phyloP scores from a whole-genome alignment of 139 green algal species.

The Parachlorella kessleri region DNA sequence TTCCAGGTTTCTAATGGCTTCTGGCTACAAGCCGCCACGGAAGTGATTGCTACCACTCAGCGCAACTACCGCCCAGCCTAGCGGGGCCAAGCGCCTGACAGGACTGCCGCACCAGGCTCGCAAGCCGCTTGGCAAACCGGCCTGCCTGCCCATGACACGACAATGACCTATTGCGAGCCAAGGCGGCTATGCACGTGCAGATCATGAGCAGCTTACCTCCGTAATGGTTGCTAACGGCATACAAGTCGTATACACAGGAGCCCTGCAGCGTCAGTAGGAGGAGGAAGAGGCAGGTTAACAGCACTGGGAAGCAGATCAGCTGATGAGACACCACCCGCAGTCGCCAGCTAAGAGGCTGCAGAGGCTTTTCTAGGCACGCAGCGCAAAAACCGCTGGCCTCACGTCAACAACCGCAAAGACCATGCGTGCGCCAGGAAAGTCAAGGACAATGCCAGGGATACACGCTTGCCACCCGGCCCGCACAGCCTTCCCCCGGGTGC shows the following conservation, averaged over 20 bases:
- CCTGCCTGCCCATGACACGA: no score
- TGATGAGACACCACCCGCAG: neutral
- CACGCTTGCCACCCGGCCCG: neutral
- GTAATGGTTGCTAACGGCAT: constrained; percentile 93
- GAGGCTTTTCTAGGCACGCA: neutral
- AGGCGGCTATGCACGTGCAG: no score
- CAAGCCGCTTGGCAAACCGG: neutral
- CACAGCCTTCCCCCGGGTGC: neutral
- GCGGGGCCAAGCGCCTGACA: no score
- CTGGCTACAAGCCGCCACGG: no score
- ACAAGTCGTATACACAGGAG: constrained; percentile 86
- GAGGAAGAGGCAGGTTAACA: neutral
- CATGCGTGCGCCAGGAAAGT: neutral
- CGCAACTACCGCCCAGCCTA: no score
- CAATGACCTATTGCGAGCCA: no score
- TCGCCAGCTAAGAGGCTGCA: neutral
- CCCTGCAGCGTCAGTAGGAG: constrained; percentile 3
- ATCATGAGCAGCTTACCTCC: constrained; percentile 60
- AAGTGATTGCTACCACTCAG: no score
- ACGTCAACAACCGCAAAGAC: neutral
- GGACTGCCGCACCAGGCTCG: neutral
- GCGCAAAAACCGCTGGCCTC: no score
- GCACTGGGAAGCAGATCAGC: neutral
- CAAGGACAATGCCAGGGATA: neutral
- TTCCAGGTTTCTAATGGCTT: no score